Base-by-base conservation (phyloP, 2,329 filamentous ascomycete species). In the Colletotrichum lindemuthianum region DNA sequence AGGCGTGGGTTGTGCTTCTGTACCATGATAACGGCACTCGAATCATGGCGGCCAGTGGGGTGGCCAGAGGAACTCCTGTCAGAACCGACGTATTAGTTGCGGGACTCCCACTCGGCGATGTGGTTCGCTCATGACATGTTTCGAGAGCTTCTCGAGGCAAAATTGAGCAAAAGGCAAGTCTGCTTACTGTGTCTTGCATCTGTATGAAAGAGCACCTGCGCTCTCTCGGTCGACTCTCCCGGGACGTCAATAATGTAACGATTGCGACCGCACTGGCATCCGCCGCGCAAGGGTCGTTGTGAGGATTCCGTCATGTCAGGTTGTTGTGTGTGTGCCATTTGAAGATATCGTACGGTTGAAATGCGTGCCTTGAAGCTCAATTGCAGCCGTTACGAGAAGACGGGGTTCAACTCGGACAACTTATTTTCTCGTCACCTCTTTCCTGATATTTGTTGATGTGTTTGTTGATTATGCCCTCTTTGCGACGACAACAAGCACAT, bases 231-330 rank as follows among this genome's bases (percentile, higher is more conserved):
- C 44, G 85, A 80, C 70, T 83, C 77, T 16, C 81, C 75, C 2
- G 93, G 93, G 32, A 95, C 83, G 49, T 86, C 79, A 69, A 97
- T 88, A 63, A 88, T 83, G 78, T 97, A 97, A 73, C 89, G 85
- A 73, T 96, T 97, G 66, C 94, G 88, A 61, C 93, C 93, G 76
- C 94, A 97, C 57, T 90, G 89, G 80, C 94, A 97, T 68, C 89
- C 87, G 71, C 93, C 93, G 68, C 86, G 88, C 61, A 97, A 84
- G 43, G 84, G 84, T 66, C 85, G 79, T 61, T 77, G 73, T 54
- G 77, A 74, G 72, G 86, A 86, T 59, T 68, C 78, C 52, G 32
- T 16, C 36, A 65, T 66, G 47, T 41, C 65, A 40, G 32, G 15
- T 32, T 45, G 13, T 32, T 15, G n/a, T 15, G 43, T 10, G 16